phyloP scores from a whole-genome alignment of 2,329 filamentous ascomycete genomes.

The Neonectria ditissima region DNA sequence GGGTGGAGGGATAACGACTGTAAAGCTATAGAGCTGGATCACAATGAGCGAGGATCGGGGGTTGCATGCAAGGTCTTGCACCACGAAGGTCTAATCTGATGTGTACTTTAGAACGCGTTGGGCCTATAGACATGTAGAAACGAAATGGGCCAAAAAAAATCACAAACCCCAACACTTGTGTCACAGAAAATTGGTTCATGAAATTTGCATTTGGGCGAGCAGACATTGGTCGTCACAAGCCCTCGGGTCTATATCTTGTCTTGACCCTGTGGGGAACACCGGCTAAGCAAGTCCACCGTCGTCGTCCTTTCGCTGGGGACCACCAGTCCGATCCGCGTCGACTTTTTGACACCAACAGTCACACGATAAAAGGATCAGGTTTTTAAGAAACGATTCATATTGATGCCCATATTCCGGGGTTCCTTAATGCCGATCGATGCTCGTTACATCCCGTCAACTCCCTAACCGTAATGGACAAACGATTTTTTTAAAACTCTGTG shows the following conservation, averaged over 20 bases:
- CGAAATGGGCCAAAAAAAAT: slow-evolving; percentile 48
- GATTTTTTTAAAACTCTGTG: slow-evolving; percentile 58
- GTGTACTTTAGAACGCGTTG: slow-evolving; percentile 58
- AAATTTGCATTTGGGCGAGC: slow-evolving; percentile 19
- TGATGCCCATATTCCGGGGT: slow-evolving; percentile 57
- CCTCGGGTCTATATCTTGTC: slow-evolving; percentile 24
- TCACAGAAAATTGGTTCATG: background rate
- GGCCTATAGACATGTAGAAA: slow-evolving; percentile 56
- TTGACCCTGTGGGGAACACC: slow-evolving; percentile 26
- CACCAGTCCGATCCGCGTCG: slow-evolving; percentile 41
- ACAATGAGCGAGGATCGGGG: slow-evolving; percentile 51
- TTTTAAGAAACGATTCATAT: slow-evolving; percentile 55
- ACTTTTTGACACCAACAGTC: slow-evolving; percentile 44
- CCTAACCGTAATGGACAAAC: slow-evolving; percentile 60
- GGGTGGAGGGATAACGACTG: slow-evolving; percentile 45
- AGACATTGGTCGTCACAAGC: slow-evolving; percentile 29
- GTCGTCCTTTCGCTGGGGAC: slow-evolving; percentile 41
- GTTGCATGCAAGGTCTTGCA: slow-evolving; percentile 49
- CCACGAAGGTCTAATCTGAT: slow-evolving; percentile 56
- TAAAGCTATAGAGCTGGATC: slow-evolving; percentile 54
- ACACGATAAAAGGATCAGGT: slow-evolving; percentile 45
- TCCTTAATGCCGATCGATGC: slow-evolving; percentile 60
- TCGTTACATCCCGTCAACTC: slow-evolving; percentile 63
- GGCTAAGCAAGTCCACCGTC: slow-evolving; percentile 38
- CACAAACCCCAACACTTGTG: slow-evolving; percentile 19